These are phyloP conservation scores for Teunomyces kruisii DNA, from an alignment of 805 yeast species.

Conservation along the genomic window DNA sequence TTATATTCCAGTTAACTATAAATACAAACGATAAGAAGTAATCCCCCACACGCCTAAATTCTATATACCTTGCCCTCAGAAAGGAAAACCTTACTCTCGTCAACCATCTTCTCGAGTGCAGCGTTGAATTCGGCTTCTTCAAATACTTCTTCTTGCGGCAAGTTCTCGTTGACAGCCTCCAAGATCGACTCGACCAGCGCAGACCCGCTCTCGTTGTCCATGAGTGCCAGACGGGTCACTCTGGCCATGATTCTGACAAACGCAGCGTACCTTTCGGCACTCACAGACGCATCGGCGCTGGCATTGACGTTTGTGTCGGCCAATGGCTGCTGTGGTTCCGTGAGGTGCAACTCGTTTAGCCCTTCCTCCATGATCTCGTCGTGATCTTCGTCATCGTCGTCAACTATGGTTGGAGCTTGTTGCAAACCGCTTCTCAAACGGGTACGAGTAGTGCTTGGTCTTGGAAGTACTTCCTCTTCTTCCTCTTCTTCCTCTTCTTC, in stretches of 20 bases:
- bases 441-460: constrained; percentile 19
- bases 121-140: constrained; percentile 26
- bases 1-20: background rate
- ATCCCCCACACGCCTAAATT: constrained; percentile 17
- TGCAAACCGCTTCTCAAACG: constrained; percentile 13
- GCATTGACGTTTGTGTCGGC: constrained; percentile 22
- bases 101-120: constrained; percentile 33
- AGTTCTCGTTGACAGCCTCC: constrained; percentile 31
- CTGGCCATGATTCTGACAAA: constrained; percentile 32
- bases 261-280: constrained; percentile 30
- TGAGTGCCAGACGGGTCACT: constrained; percentile 31
- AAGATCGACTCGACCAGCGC: constrained; percentile 33
- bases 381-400: constrained; percentile 4
- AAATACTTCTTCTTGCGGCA: constrained; percentile 42
- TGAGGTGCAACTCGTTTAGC: constrained; percentile 30
- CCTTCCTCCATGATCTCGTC: constrained; percentile 22
- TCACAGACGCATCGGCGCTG: constrained; percentile 19
- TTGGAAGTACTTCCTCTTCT: constrained; percentile 14
- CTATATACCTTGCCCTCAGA: constrained; percentile 42
- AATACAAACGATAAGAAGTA: background rate
- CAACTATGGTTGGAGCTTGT: constrained; percentile 8
- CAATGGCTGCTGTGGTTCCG: constrained; percentile 26
- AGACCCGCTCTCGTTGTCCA: constrained; percentile 31
- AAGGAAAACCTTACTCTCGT: constrained; percentile 36
- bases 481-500: constrained; percentile 22